Conservation (phyloP, 176 grass and related monocot species). For the Saccharum officinarum region DNA sequence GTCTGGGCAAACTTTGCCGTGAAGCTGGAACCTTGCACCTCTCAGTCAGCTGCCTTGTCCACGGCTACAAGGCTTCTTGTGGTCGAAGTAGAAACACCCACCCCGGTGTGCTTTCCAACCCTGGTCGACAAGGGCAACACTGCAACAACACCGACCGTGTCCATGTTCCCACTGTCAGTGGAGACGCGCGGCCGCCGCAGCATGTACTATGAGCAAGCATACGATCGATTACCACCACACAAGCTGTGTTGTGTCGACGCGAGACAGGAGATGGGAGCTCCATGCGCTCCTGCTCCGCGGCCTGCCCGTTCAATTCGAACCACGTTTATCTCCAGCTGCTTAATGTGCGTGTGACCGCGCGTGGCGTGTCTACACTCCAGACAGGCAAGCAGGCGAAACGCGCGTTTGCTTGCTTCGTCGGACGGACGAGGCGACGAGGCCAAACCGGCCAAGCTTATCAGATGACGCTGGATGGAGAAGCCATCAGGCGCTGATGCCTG, state of each 20-base stretch:
- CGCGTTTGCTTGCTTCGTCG: background rate
- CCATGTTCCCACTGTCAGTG: background rate
- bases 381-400: background rate
- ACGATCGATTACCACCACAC: background rate
- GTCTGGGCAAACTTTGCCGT: background rate
- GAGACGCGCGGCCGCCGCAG: background rate
- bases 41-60: background rate
- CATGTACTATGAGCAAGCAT: background rate
- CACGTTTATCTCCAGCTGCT: background rate
- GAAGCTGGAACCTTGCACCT: too few relatives aligned
- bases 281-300: background rate
- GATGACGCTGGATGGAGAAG: background rate
- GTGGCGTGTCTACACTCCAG: background rate
- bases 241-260: background rate
- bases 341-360: background rate
- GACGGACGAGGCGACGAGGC: background rate
- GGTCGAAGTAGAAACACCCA: too few relatives aligned
- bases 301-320: background rate
- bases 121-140: background rate
- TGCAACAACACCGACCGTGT: background rate
- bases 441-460: background rate
- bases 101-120: background rate
- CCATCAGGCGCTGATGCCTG: background rate
- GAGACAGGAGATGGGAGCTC: background rate
- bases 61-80: background rate